Percentiles rank a stretch among this genome's conserved stretches.
Evolutionary conservation across 2,329 filamentous ascomycete species (phyloP).

Genomic region (Aspergillus japonicus): DNA sequence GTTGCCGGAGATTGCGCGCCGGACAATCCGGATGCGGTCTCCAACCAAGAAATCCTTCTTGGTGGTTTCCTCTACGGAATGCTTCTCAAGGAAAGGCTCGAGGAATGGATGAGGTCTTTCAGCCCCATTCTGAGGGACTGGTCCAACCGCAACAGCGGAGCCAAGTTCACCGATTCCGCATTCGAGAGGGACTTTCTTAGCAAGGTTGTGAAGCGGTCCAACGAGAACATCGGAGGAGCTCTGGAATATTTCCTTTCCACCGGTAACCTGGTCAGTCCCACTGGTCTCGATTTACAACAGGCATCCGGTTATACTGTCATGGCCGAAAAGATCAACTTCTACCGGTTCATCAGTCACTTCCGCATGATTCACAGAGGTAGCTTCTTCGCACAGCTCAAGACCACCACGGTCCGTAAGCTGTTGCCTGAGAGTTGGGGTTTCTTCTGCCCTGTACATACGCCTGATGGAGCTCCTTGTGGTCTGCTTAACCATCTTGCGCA

Average conservation of each 20-base stretch:
- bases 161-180: conserved; percentile 68
- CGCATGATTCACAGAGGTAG: conserved; percentile 98
- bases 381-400: conserved; percentile 97
- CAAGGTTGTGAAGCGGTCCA: conserved; percentile 75
- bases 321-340: conserved; percentile 98
- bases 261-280: conserved; percentile 86
- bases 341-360: conserved; percentile 98
- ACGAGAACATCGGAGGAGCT: conserved; percentile 81
- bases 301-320: conserved; percentile 93
- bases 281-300: conserved; percentile 91
- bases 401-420: conserved; percentile 92
- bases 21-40: conserved; percentile 94
- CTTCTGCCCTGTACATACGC: conserved; percentile 94
- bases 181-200: conserved; percentile 78
- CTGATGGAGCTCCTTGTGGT: conserved; percentile 92
- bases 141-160: conserved; percentile 51
- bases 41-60: conserved; percentile 91
- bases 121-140: conserved; percentile 55
- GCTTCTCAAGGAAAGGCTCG: conserved; percentile 90
- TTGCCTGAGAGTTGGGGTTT: conserved; percentile 98
- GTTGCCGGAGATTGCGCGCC: conserved; percentile 89
- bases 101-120: conserved; percentile 79
- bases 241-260: conserved; percentile 96
- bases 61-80: conserved; percentile 92
- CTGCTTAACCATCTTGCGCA: conserved; percentile 92